phyloP scores from a whole-genome alignment of 2,329 filamentous ascomycete species.

The Trichoderma guizhouense region DNA sequence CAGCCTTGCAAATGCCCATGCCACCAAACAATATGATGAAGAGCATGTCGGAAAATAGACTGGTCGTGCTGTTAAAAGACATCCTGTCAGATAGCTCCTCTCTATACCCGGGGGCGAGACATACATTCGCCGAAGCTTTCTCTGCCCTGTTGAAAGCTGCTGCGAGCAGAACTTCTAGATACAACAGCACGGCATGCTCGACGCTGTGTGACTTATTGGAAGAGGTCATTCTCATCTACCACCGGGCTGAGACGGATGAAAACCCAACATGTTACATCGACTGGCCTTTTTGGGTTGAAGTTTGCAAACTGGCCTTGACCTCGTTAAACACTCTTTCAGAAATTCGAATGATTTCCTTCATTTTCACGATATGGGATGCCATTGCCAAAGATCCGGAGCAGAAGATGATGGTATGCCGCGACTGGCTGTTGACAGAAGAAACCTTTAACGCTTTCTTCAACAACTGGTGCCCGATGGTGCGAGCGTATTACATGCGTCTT shows the following conservation, averaged over 20 bases:
- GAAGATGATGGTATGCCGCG: constrained; percentile 67
- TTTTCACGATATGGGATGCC: constrained; percentile 77
- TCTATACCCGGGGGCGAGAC: constrained; percentile 46
- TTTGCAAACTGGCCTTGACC: constrained; percentile 72
- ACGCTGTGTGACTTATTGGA: constrained; percentile 89
- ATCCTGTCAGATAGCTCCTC: constrained; percentile 56
- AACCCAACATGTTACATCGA: constrained; percentile 52
- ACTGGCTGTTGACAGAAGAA: constrained; percentile 70
- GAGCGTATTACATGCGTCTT: constrained; percentile 87
- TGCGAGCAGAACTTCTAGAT: constrained; percentile 72
- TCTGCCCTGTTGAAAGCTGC: constrained; percentile 69
- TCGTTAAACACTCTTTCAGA: constrained; percentile 90
- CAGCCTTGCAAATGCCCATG: constrained; percentile 60
- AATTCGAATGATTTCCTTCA: constrained; percentile 75
- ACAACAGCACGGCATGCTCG: constrained; percentile 80
- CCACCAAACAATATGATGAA: constrained; percentile 67
- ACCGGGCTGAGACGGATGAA: constrained; percentile 44
- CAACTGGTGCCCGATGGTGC: constrained; percentile 94
- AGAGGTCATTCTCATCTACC: constrained; percentile 67
- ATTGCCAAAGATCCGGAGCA: constrained; percentile 62
- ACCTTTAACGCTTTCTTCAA: constrained; percentile 82
- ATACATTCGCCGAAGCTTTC: constrained; percentile 75
- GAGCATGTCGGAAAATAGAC: constrained; percentile 83
- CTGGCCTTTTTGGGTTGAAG: constrained; percentile 82
- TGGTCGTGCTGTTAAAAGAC: constrained; percentile 79